Evolutionary conservation across 768 basidiomycete species (phyloP).

Genomic region (Suillus lakei): DNA sequence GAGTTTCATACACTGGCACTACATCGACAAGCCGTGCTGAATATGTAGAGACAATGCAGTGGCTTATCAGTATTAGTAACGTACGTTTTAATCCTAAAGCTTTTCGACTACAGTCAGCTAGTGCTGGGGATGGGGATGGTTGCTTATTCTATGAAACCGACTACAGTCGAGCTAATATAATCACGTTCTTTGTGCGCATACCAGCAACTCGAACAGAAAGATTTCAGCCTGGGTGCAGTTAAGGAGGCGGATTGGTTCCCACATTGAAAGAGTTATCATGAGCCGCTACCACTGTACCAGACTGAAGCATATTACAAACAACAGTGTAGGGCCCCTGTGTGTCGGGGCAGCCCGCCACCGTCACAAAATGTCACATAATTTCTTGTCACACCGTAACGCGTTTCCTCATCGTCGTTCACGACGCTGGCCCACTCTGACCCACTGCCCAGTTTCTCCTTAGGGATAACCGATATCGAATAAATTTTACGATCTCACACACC

Average conservation of each 20-base stretch:
- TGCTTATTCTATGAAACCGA: too few species aligned
- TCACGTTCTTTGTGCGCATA: too few species aligned
- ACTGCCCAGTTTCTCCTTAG: neutral
- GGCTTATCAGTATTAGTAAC: neutral
- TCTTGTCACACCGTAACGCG: neutral
- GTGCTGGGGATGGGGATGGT: neutral
- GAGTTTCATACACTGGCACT: neutral
- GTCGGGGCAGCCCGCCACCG: neutral
- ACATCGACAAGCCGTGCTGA: neutral
- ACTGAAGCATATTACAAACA: too few species aligned
- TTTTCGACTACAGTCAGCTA: neutral
- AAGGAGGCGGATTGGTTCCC: too few species aligned
- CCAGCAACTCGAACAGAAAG: too few species aligned
- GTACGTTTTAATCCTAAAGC: neutral
- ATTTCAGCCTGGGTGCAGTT: too few species aligned
- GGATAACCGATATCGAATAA: conserved; percentile 3
- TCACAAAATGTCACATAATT: neutral
- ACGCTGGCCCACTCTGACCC: neutral
- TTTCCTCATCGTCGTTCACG: conserved; percentile 9
- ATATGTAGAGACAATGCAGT: neutral
- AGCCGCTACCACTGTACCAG: too few species aligned
- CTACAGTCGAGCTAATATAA: too few species aligned
- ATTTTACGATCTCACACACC: conserved; percentile 13
- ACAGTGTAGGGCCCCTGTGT: too few species aligned
- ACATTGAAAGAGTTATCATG: too few species aligned